Evolutionary conservation across 2,329 filamentous ascomycete genomes (phyloP).

Genomic region (Helicocarpus griseus): DNA sequence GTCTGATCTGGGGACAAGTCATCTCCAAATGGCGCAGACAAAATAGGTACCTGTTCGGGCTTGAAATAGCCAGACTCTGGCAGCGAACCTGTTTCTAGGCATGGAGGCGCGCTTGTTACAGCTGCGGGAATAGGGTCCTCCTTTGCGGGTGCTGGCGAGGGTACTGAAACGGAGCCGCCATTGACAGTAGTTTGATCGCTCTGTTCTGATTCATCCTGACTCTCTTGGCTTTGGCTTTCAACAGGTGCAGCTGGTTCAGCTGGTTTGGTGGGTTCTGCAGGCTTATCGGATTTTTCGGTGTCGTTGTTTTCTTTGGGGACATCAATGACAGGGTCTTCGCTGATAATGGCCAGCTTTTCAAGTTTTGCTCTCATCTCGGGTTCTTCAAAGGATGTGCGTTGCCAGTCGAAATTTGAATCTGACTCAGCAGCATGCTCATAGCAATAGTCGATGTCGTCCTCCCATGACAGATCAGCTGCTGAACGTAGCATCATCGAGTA

Average conservation of each 20-base stretch:
- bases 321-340: conserved; percentile 9
- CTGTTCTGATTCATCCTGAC: neutral
- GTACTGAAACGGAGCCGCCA: neutral
- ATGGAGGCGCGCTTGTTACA: neutral
- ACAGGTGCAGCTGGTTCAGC: neutral
- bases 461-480: conserved; percentile 39
- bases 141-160: neutral
- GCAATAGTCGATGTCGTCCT: conserved; percentile 54
- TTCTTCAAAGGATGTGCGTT: conserved; percentile 28
- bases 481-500: neutral
- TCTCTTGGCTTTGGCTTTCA: neutral
- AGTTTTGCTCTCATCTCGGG: conserved; percentile 13
- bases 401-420: conserved; percentile 52
- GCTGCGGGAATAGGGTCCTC: neutral
- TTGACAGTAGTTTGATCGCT: neutral
- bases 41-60: conserved; percentile 21
- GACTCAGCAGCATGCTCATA: conserved; percentile 53
- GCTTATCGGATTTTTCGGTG: neutral
- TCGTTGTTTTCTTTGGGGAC: conserved; percentile 6
- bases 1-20: conserved; percentile 24
- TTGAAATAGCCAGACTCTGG: conserved; percentile 22
- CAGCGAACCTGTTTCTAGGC: neutral
- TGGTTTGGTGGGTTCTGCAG: neutral
- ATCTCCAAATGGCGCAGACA: conserved; percentile 23
- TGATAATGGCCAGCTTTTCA: conserved; percentile 9